A percentile compares a stretch with the other conserved stretches of the same genome.
phyloP scores from a whole-genome alignment of 106 monocot genomes.

The Allium sativum region DNA sequence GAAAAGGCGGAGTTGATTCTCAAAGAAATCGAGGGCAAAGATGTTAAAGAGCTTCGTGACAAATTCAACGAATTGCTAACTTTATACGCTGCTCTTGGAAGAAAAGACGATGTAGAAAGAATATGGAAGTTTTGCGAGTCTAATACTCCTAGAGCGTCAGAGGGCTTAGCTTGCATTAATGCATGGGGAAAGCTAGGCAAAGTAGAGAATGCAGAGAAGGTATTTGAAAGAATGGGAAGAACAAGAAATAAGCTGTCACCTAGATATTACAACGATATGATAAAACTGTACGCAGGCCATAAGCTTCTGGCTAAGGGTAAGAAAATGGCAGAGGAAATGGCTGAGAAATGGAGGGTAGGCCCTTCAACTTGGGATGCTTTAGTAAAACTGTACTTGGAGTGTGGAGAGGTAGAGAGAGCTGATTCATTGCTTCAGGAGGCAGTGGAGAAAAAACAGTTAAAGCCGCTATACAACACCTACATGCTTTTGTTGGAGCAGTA shows the following conservation, averaged over 20 bases:
- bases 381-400: constrained; percentile 37
- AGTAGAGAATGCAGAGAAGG: constrained; percentile 56
- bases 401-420: constrained; percentile 63
- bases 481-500: constrained; percentile 33
- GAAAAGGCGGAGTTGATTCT: constrained; percentile 44
- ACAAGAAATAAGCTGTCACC: constrained; percentile 28
- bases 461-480: constrained; percentile 39
- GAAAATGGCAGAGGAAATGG: constrained; percentile 46
- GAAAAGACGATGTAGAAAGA: constrained; percentile 53
- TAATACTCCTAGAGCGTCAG: constrained; percentile 14
- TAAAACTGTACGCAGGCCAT: constrained; percentile 55
- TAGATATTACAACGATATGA: constrained; percentile 32
- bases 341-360: constrained; percentile 42
- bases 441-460: constrained; percentile 19
- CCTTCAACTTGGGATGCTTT: constrained; percentile 42
- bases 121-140: constrained; percentile 50
- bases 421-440: constrained; percentile 46
- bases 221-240: constrained; percentile 45
- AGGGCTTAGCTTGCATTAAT: constrained; percentile 46
- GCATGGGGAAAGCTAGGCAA: constrained; percentile 62
- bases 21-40: constrained; percentile 44
- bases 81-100: constrained; percentile 56
- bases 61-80: constrained; percentile 27
- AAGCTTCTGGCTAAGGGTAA: constrained; percentile 54
- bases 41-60: too few relatives aligned